Evolutionary conservation across 352 stramenopile species (phyloP).

Genomic region (Phytopythium aichiense): DNA sequence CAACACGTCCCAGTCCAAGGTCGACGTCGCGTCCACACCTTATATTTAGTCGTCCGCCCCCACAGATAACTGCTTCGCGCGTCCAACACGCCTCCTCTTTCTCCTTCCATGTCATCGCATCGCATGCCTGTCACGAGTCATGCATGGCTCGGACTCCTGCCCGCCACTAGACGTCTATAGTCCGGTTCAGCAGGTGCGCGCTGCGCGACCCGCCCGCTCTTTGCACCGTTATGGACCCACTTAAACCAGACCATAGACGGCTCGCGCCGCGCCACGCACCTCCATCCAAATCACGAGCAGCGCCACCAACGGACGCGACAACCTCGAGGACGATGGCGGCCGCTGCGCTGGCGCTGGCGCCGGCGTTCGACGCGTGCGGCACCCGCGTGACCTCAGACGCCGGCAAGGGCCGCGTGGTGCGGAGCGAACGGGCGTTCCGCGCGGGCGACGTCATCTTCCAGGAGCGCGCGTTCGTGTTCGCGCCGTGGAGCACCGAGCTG

Average conservation of each 20-base stretch:
- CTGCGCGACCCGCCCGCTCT: neutral
- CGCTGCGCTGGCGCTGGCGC: conserved; percentile 14
- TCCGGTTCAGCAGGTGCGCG: neutral
- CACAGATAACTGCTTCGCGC: neutral
- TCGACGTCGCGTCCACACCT: conserved; percentile 75
- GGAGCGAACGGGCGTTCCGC: conserved; percentile 42
- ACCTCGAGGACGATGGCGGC: conserved; percentile 26
- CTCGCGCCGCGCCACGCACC: neutral
- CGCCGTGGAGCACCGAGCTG: conserved; percentile 61
- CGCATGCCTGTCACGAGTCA: neutral
- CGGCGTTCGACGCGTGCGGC: conserved; percentile 46
- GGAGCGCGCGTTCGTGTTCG: conserved; percentile 70
- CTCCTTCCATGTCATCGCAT: neutral
- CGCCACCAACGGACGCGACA: neutral
- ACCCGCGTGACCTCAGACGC: conserved; percentile 45
- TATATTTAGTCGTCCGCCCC: conserved; percentile 72
- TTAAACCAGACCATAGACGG: neutral
- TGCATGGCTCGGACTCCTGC: neutral
- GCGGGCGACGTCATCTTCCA: conserved; percentile 71
- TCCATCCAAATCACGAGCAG: neutral
- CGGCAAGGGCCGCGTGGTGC: conserved; percentile 61
- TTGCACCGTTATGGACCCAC: neutral
- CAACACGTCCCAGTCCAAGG: conserved; percentile 85
- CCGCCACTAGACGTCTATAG: conserved; percentile 2
- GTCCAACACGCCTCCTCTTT: neutral